These are phyloP conservation scores for Bruguiera parviflora DNA, from an alignment of 345 rosid genomes.

Conservation along the genomic window DNA sequence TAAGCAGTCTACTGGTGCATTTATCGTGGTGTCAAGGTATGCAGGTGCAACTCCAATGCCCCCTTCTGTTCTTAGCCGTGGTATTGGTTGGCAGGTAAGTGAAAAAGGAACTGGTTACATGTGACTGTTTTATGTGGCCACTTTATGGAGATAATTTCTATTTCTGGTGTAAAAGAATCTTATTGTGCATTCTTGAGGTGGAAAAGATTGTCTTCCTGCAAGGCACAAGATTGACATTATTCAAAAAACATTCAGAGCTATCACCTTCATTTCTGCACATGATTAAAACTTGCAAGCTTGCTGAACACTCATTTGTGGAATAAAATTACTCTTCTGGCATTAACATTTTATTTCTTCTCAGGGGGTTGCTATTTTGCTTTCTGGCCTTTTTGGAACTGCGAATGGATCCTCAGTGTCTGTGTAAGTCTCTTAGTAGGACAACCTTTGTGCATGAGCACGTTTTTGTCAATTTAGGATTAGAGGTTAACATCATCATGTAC, in stretches of 20 bases:
- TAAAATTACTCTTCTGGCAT: not conserved
- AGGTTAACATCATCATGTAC: constrained; percentile 14
- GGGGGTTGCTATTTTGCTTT: constrained; percentile 87
- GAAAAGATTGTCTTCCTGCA: not conserved
- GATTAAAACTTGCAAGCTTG: not conserved
- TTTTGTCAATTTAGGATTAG: not conserved
- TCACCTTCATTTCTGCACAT: not conserved
- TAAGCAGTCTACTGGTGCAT: constrained; percentile 83
- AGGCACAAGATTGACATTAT: not conserved
- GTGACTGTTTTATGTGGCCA: not conserved
- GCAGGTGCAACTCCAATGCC: constrained; percentile 95
- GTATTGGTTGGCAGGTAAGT: constrained; percentile 97
- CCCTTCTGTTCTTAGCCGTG: constrained; percentile 93
- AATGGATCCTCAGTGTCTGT: constrained; percentile 88
- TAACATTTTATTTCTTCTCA: constrained; percentile 29
- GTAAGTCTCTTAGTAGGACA: constrained; percentile 47
- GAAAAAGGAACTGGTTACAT: not conserved
- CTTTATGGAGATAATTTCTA: not conserved
- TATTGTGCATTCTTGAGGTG: not conserved
- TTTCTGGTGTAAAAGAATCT: no score
- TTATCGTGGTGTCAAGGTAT: constrained; percentile 74
- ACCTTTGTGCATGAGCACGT: constrained; percentile 4
- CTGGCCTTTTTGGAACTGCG: constrained; percentile 93
- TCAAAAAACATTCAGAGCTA: not conserved
- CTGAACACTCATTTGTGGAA: not conserved